phyloP scores from a whole-genome alignment of 2,329 filamentous ascomycete genomes.

The Gaeumannomyces tritici region DNA sequence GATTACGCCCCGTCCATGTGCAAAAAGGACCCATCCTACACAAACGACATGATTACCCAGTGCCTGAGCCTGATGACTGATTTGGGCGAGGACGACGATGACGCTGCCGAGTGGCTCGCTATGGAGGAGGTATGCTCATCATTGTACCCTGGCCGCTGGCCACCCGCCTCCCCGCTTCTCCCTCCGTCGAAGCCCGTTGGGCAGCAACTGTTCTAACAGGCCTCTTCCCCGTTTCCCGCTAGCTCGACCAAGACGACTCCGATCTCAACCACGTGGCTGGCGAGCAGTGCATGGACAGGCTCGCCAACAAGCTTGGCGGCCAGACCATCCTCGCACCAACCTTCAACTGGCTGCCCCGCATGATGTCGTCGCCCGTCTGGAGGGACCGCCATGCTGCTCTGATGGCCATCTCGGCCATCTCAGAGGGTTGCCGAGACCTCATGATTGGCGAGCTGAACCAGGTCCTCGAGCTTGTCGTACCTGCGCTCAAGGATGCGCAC shows the following conservation, averaged over 20 bases:
- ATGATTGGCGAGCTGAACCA: conserved; percentile 94
- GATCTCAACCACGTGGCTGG: conserved; percentile 96
- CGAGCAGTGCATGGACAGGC: conserved; percentile 95
- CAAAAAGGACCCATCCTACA: conserved; percentile 86
- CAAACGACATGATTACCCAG: conserved; percentile 94
- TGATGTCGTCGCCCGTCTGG: conserved; percentile 95
- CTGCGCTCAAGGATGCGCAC: conserved; percentile 80
- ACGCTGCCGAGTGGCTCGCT: conserved; percentile 85
- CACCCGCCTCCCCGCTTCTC: not conserved
- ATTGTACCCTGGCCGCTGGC: not conserved
- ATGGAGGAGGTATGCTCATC: conserved; percentile 83
- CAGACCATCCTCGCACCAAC: conserved; percentile 84
- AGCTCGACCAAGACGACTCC: conserved; percentile 91
- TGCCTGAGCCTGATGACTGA: conserved; percentile 98
- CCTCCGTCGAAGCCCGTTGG: not conserved
- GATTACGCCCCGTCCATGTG: conserved; percentile 93
- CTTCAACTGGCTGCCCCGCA: conserved; percentile 92
- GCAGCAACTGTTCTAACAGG: not conserved
- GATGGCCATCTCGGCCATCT: conserved; percentile 98
- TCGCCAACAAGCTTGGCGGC: conserved; percentile 96
- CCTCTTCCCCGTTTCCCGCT: not conserved
- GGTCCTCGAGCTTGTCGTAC: conserved; percentile 89
- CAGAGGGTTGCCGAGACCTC: conserved; percentile 88
- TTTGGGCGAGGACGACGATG: conserved; percentile 86
- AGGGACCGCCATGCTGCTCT: conserved; percentile 90